Evolutionary conservation across 352 stramenopile species (phyloP).

Genomic region (Phytophthora pseudosyringae): DNA sequence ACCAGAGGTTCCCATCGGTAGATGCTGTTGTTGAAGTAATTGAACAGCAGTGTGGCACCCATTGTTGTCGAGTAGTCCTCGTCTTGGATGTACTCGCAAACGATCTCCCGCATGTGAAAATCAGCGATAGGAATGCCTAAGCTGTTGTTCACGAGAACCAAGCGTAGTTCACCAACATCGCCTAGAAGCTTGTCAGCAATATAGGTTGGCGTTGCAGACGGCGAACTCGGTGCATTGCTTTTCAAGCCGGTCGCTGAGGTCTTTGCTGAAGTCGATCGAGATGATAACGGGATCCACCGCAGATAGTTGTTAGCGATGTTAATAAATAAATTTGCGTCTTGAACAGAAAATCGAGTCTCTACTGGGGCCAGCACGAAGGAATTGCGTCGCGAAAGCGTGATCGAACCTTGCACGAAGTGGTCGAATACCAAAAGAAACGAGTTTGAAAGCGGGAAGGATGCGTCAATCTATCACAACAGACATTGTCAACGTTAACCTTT

Average conservation of each 20-base stretch:
- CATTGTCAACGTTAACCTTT: not conserved
- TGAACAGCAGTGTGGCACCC: constrained; percentile 80
- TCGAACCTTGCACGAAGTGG: constrained; percentile 76
- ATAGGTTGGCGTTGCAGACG: constrained; percentile 33
- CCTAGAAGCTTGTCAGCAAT: constrained; percentile 82
- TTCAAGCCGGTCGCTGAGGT: constrained; percentile 3
- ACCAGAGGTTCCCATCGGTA: constrained; percentile 90
- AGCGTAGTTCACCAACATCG: constrained; percentile 82
- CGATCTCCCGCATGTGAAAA: constrained; percentile 88
- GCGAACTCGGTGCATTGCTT: constrained; percentile 11
- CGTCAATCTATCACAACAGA: constrained; percentile 64
- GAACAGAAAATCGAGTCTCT: constrained; percentile 86
- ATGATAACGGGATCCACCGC: constrained; percentile 45
- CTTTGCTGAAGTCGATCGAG: constrained; percentile 20
- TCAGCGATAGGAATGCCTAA: constrained; percentile 87
- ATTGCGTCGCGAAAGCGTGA: constrained; percentile 60
- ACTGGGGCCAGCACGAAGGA: constrained; percentile 85
- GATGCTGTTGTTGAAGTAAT: constrained; percentile 94
- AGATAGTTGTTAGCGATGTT: constrained; percentile 90
- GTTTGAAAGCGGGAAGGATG: constrained; percentile 84
- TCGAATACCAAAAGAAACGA: constrained; percentile 85
- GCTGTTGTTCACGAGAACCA: constrained; percentile 91
- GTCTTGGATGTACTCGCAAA: constrained; percentile 89
- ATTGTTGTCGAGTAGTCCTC: constrained; percentile 84
- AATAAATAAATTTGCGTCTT: constrained; percentile 84